Base-by-base conservation (phyloP, 306 rosid genomes). In the Quillaja saponaria region DNA sequence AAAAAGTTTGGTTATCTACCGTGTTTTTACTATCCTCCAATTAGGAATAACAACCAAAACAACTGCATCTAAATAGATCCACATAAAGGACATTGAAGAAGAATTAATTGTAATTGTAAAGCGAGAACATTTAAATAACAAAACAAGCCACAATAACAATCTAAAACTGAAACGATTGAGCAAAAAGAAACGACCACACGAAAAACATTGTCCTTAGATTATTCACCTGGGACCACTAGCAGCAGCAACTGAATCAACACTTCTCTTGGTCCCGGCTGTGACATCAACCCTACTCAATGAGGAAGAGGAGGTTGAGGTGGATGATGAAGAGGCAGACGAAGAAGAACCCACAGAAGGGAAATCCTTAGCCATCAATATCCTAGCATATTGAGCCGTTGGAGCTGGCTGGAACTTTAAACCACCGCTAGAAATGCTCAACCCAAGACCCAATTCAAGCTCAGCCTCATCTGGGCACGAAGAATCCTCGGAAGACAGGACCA, bases 401-500 rank as follows among this genome's bases (percentile, higher is more conserved):
- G 56, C 44, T 49, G 67, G 77, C 0, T 76, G 86, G 35, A 71
- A 40, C 71, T 71, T 75, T 3, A 40, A 12, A 13, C 52, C 41
- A 48, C 79, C 46, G 64, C 71, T 70, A 59, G 89, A 78, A 17
- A 84, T 85, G 66, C 89, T 72, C 15, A 92, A 69, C 25, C 95
- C 89, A 58, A 92, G 89, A 17, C 86, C 88, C 67, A 92, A 74
- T 63, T 92, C 96, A 70, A 92, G 87, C 49, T 83, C 90, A 55
- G 87, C 81, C 31, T 92, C 96, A 45, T 84, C 94, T 3, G 87
- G 94, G 77, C 68, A 71, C 0, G 91, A 88, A 41, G 98, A 89
- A 37, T 83, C 99, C 82, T 89, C 96, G 0, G 95, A 88, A 15
- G 96, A 92, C 38, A 88, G 73, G 10, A 74, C 81, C 75, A 92